A percentile compares a stretch with the other conserved stretches of the same genome.
Evolutionary conservation across 129 eudicot genomes (phyloP).

Genomic region (Pittosporum tobira): DNA sequence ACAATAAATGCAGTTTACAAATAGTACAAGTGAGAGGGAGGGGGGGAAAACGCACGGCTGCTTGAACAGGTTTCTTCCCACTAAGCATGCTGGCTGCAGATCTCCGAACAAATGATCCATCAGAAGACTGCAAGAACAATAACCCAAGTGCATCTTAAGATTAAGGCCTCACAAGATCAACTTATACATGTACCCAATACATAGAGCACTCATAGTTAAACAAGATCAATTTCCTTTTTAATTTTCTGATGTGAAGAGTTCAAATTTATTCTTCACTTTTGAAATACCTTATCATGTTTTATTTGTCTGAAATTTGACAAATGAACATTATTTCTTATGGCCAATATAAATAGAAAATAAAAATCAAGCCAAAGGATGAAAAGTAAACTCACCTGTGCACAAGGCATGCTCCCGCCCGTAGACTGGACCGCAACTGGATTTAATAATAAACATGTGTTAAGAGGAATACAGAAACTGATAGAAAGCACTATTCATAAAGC

Average conservation of each 20-base stretch:
- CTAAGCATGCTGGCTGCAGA: slow-evolving; percentile 99
- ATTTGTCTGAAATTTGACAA: background rate
- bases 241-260: background rate
- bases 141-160: background rate
- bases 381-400: slow-evolving; percentile 42
- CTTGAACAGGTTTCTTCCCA: slow-evolving; percentile 77
- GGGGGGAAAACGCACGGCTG: slow-evolving; percentile 54
- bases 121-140: slow-evolving; percentile 45
- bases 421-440: slow-evolving; percentile 42
- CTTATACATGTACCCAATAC: background rate
- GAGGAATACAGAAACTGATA: slow-evolving; percentile 3
- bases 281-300: background rate
- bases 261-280: background rate
- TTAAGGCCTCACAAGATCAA: background rate
- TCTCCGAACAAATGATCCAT: slow-evolving; percentile 52
- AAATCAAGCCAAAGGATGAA: background rate
- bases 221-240: background rate
- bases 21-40: background rate
- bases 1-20: background rate
- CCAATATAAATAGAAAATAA: background rate
- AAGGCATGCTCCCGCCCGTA: slow-evolving; percentile 44
- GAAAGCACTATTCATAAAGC: background rate
- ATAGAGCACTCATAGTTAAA: too few relatives aligned
- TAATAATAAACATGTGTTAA: background rate
- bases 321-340: background rate